Evolutionary conservation across 192 early-diverging fungal species (phyloP), one percentile per base, ranked within the genome.

Genomic region (Podila epicladia): DNA sequence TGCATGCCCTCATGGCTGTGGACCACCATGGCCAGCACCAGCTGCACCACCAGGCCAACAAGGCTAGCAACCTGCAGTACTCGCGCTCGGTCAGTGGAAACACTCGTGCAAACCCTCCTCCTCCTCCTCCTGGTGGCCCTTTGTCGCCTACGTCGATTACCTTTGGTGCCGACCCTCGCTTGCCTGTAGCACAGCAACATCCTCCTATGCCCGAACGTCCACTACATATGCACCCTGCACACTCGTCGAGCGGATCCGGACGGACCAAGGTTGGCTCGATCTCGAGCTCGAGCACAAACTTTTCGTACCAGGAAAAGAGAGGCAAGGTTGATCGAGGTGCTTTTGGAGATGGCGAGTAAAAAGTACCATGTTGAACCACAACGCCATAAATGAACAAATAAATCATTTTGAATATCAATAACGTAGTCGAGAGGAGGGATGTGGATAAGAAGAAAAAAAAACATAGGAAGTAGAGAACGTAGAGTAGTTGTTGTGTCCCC

Each of bases 1-100:
- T 85, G 19, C 84, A 82, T 50, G 69, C 28, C 31, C 57, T 85
- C 19, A 68, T 85, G 64, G 63, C 62, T 20, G 5, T 26, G 22
- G 68, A 73, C 17, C 28, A 31, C 5, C 13, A 17, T 4, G 66
- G 20, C 8, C 50, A 35, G 9, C 60, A 26, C n/a, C 33, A 29
- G 35, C 11, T 26, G 22, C 53, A 55, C 53, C 53, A 55, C 6
- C 53, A 55, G 24, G 53, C 53, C n/a, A 55, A 55, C 53, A 55
- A 26, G 22, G 22, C 53, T 6, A 55, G 53, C 53, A 62, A 58
- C 4, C 64, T 79, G 33, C 35, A 68, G 0, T 79, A 79, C 20
- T 67, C 75, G 1, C 41, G 75, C 9, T 53, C 70, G 15, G 75
- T 72, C 17, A 20, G 17, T n/a, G 75, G 75, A 3, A 79, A 72